Base-by-base conservation (phyloP, 1,139 yeast genomes). In the Debaryomyces sp. region DNA sequence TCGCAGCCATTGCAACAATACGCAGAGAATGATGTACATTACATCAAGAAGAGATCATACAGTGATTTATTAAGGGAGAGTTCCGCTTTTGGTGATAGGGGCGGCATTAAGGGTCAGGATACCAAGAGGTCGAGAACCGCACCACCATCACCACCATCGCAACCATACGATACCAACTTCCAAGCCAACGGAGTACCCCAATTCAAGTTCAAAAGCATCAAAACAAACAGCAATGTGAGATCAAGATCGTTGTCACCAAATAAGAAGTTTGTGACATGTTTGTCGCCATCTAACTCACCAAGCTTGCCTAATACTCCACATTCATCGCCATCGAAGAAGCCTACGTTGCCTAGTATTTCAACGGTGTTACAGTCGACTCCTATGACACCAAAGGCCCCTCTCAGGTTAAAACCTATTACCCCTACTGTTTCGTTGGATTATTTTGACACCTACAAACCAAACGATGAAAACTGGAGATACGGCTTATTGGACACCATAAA, bases 111-210 rank as follows among this genome's bases (percentile, higher is more conserved):
- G 23, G 30, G 12, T 10, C 36, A 39, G 33, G 44, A 46, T 23
- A 54, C 53, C 40, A 77, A 80, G 55, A 64, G 81, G 45, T 70
- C 80, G 10, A 67, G 77, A 59, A 78, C 84, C 4, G 83, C 83
- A 4, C 84, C 84, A 27, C 79, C 82, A 8, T 73, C 77, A 18
- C 77, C 75, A 3, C 75, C 77, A n/a, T 62, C 46, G 40, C 42
- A 30, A n/a, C 34, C 46, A 38, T 32, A 37, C 17, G 36, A 30
- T 6, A 8, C 27, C 12, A 36, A 38, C 22, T 21, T 15, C 12
- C 21, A 17, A 18, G 30, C 12, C 6, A 23, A 17, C 17, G 17
- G 30, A 7, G 6, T 37, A 9, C 42, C 43, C 9, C 23, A 18
- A 33, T 21, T 36, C 24, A 38, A 44, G 35, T 21, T 38, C 37